Evolutionary conservation across 805 yeast genomes (phyloP).

Genomic region (Millerago galiae): DNA sequence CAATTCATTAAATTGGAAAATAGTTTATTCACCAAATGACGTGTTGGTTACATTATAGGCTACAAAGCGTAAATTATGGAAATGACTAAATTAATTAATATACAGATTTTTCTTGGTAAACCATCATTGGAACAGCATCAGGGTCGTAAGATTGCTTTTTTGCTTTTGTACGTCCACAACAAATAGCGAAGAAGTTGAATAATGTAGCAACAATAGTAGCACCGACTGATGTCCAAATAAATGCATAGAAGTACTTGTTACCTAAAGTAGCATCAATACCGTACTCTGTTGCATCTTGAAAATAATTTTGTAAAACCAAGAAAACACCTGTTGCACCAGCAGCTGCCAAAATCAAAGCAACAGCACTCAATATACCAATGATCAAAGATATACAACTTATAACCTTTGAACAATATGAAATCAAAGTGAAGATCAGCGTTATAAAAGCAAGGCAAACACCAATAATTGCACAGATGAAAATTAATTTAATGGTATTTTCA

Average conservation of each 20-base stretch:
- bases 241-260: conserved; percentile 41
- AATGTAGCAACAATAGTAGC: conserved; percentile 37
- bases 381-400: conserved; percentile 40
- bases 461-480: conserved; percentile 48
- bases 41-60: conserved; percentile 25
- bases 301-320: conserved; percentile 38
- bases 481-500: conserved; percentile 45
- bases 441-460: conserved; percentile 40
- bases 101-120: conserved; percentile 13
- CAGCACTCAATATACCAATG: conserved; percentile 34
- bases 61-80: not conserved
- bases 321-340: conserved; percentile 63
- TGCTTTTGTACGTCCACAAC: conserved; percentile 31
- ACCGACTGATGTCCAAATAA: conserved; percentile 58
- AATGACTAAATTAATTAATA: not conserved
- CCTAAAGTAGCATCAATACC: conserved; percentile 54
- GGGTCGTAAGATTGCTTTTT: conserved; percentile 1
- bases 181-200: conserved; percentile 28
- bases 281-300: conserved; percentile 42
- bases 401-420: conserved; percentile 40
- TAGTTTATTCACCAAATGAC: conserved; percentile 58
- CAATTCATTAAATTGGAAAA: conserved; percentile 56
- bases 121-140: conserved; percentile 15
- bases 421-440: conserved; percentile 36
- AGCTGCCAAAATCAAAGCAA: conserved; percentile 36